A percentile compares a stretch with the other conserved stretches of the same genome.
Evolutionary conservation across 345 rosid genomes (phyloP).

Genomic region (Clausena lansium): DNA sequence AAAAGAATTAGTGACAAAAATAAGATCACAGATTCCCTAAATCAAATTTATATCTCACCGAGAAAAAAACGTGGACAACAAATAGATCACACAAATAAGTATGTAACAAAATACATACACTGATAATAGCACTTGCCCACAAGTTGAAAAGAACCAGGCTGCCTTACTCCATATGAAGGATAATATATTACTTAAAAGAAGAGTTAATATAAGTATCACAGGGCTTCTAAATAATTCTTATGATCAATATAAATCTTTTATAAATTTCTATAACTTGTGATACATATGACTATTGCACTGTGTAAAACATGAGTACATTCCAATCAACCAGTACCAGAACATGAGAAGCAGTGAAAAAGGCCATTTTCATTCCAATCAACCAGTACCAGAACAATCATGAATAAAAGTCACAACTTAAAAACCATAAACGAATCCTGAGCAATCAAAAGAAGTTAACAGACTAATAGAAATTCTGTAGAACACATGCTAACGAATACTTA

Average conservation of each 20-base stretch:
- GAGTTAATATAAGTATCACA: background rate
- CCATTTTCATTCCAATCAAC: background rate
- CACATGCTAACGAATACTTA: background rate
- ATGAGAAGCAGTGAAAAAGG: background rate
- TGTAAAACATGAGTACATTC: background rate
- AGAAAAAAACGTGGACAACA: background rate
- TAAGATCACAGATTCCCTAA: background rate
- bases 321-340: background rate
- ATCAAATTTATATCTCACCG: constrained; percentile 6
- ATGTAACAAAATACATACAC: background rate
- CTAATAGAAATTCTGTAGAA: background rate
- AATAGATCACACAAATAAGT: background rate
- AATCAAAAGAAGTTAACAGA: background rate
- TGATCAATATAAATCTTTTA: background rate
- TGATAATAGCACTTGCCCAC: background rate
- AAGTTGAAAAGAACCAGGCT: background rate
- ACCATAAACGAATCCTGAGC: background rate
- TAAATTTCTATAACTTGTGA: background rate
- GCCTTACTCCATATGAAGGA: background rate
- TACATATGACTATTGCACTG: background rate
- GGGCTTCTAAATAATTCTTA: background rate
- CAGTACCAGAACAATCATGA: background rate
- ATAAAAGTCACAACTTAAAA: background rate
- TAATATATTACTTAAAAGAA: background rate
- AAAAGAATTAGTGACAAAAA: constrained; percentile 14